Evolutionary conservation across 768 basidiomycete species (phyloP).

Genomic region (Tylopilus subfusipes): DNA sequence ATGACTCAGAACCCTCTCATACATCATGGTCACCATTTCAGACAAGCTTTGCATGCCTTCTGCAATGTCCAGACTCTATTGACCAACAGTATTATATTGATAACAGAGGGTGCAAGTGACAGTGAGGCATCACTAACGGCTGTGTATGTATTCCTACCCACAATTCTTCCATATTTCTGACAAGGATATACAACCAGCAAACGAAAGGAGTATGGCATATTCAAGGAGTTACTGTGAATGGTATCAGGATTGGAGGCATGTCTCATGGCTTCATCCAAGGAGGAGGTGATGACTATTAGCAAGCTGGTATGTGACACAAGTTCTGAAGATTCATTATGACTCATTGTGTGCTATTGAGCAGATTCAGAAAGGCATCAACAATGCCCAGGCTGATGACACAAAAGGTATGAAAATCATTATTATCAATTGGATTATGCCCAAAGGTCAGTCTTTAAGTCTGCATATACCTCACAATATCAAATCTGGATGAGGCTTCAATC

Average conservation of each 20-base stretch:
- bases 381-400: neutral
- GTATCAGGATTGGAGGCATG: too few species aligned
- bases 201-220: too few species aligned
- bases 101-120: too few species aligned
- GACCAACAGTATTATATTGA: constrained; percentile 1
- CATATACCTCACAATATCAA: neutral
- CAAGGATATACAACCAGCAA: too few species aligned
- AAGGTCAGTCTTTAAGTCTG: neutral
- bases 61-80: constrained; percentile 21
- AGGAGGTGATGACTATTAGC: neutral
- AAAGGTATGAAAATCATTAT: neutral
- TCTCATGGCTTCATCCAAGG: neutral
- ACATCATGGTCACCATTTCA: constrained; percentile 24
- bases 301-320: too few species aligned
- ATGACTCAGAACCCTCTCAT: too few species aligned
- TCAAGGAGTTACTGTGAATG: too few species aligned
- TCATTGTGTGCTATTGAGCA: too few species aligned
- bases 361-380: neutral
- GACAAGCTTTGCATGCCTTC: constrained; percentile 16
- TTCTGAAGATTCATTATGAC: too few species aligned
- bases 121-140: too few species aligned
- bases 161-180: too few species aligned
- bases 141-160: too few species aligned
- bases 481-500: neutral
- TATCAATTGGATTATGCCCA: neutral